Base-by-base conservation (phyloP, 306 rosid species). In the Lupinus albus region DNA sequence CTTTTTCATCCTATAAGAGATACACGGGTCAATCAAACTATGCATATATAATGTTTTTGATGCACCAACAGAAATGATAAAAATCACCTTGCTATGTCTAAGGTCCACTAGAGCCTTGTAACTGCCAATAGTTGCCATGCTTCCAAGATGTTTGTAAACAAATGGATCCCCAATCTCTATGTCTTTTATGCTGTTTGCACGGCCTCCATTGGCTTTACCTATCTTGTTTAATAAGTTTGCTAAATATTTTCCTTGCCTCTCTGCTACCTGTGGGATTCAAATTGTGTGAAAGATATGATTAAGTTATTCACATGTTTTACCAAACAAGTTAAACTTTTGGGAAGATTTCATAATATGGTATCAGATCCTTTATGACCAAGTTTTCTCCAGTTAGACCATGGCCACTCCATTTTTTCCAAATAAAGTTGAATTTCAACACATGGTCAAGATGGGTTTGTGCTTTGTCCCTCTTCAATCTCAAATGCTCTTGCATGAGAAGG, bases 41-140 rank as follows among this genome's bases (percentile, higher is more conserved):
- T 11, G 6, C 0, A 0, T 10, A 5, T 0, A 0, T 1, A 9
- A 5, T 30, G 39, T 16, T 51, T 62, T 7, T 49, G 49, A 38
- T 66, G 61, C 35, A 61, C 30, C 25, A 52, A 63, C 9, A 2
- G 42, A 49, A 60, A 51, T 60, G 3, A 48, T 30, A 42, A 52
- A 36, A 30, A 68, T 80, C 76, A 90, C 99, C 91, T 93, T 93
- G 87, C 82, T 81, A 77, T 88, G 87, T 82, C 99, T 88, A 48
- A 93, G 97, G 81, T 93, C 96, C 33, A 93, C 95, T n/a, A 93
- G 99, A 73, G 99, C 99, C 84, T 85, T 93, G 76, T 82, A 86
- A 73, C 99, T 86, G 62, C 97, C 97, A 61, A 93, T 48, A 56
- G 86, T 85, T 39, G 99, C 99, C 99, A 93, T 90, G 87, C 99